phyloP scores from a whole-genome alignment of 495 filamentous ascomycete genomes.

The Glutinoglossum americanum region DNA sequence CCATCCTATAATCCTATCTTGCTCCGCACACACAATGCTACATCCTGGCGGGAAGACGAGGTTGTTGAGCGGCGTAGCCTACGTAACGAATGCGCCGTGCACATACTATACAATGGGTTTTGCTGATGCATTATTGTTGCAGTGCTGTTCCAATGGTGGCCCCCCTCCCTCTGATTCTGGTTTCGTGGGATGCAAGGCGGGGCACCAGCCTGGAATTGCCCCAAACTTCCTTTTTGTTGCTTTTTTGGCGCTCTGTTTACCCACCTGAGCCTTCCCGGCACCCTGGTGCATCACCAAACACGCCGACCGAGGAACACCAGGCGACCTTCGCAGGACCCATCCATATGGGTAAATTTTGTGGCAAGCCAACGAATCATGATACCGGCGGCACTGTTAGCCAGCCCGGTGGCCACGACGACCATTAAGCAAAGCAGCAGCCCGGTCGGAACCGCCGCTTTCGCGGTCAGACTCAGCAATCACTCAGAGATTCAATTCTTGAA shows the following conservation, averaged over 20 bases:
- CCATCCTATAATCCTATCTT: background rate
- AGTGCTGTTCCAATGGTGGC: background rate
- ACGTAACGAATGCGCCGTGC: background rate
- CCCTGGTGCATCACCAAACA: background rate
- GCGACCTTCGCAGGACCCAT: background rate
- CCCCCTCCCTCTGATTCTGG: background rate
- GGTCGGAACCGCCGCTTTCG: background rate
- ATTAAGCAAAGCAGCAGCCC: background rate
- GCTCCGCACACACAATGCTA: background rate
- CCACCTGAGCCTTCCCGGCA: background rate
- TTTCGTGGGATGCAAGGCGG: slow-evolving; percentile 1
- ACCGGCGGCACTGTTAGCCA: background rate
- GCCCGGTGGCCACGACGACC: background rate
- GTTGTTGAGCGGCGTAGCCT: background rate
- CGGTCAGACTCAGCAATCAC: background rate
- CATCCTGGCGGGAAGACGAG: background rate
- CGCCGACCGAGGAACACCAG: background rate
- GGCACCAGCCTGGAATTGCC: slow-evolving; percentile 1
- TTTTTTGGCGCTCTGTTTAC: background rate
- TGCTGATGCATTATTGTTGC: background rate
- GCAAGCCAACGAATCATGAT: background rate
- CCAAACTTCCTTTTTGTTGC: background rate
- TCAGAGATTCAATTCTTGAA: background rate
- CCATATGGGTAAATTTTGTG: background rate
- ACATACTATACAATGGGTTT: no score